Percentiles rank a stretch among this genome's conserved stretches.
Conservation (phyloP, 108 stramenopile genomes). For the Craspedostauros australis region DNA sequence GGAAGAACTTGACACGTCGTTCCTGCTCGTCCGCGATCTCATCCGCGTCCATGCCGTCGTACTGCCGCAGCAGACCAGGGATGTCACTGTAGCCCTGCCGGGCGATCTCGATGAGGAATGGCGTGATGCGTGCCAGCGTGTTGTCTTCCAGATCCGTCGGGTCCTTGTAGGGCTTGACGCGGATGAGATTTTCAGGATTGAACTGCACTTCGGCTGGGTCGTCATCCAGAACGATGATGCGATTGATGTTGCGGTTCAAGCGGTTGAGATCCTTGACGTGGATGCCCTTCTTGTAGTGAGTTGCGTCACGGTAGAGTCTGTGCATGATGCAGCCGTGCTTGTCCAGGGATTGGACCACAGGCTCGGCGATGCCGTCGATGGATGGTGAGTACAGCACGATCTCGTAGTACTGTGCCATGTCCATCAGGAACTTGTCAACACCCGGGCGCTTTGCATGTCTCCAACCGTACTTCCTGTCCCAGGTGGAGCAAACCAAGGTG, state of each 20-base stretch:
- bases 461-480: slow-evolving; percentile 95
- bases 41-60: slow-evolving; percentile 80
- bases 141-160: slow-evolving; percentile 67
- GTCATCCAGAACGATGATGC: slow-evolving; percentile 92
- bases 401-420: slow-evolving; percentile 93
- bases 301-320: slow-evolving; percentile 90
- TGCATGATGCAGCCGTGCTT: slow-evolving; percentile 87
- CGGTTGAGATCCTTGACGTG: slow-evolving; percentile 90
- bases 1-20: slow-evolving; percentile 49
- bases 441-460: slow-evolving; percentile 95
- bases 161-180: slow-evolving; percentile 90
- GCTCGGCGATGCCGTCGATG: slow-evolving; percentile 76
- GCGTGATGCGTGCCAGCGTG: slow-evolving; percentile 73
- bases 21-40: slow-evolving; percentile 86
- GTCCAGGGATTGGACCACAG: slow-evolving; percentile 78
- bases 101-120: slow-evolving; percentile 83
- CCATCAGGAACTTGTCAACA: slow-evolving; percentile 87
- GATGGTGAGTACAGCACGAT: slow-evolving; percentile 89
- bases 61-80: slow-evolving; percentile 61
- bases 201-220: slow-evolving; percentile 78
- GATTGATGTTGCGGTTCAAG: slow-evolving; percentile 84
- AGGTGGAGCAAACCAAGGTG: slow-evolving; percentile 85
- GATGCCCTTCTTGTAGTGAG: slow-evolving; percentile 85
- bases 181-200: slow-evolving; percentile 91
- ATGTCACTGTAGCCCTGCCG: slow-evolving; percentile 73